phyloP scores from a whole-genome alignment of 176 grass and related monocot species.

The Bolboschoenus planiculmis region DNA sequence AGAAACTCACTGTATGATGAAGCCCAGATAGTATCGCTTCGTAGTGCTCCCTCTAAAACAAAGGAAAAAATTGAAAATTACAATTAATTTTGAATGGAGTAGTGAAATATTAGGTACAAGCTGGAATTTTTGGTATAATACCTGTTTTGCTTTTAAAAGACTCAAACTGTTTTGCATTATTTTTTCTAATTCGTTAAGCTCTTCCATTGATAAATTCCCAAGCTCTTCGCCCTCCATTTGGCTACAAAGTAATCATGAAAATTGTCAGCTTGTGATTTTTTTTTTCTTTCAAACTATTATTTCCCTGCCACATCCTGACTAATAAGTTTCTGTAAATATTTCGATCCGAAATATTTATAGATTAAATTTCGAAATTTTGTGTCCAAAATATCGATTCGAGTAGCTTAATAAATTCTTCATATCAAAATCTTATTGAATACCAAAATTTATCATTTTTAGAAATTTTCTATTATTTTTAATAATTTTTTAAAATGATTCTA shows the following conservation, averaged over 20 bases:
- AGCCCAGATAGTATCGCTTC: background rate
- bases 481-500: too few relatives aligned
- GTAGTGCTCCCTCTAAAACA: background rate
- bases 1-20: background rate
- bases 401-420: too few relatives aligned
- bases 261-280: background rate
- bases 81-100: background rate
- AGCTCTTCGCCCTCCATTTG: conserved; percentile 84
- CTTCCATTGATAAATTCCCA: conserved; percentile 42
- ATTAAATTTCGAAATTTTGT: too few relatives aligned
- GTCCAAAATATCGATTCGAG: too few relatives aligned
- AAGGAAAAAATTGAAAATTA: background rate
- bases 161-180: conserved; percentile 39
- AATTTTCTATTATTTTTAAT: too few relatives aligned
- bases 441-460: too few relatives aligned
- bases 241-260: conserved; percentile 25
- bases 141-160: conserved; percentile 55
- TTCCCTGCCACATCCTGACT: background rate
- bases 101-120: background rate
- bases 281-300: background rate
- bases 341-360: too few relatives aligned
- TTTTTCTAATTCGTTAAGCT: conserved; percentile 66
- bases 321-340: too few relatives aligned
- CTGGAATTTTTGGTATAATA: background rate
- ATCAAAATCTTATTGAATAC: too few relatives aligned